Percentiles rank a stretch among this genome's conserved stretches.
Conservation (phyloP, 768 basidiomycete species). For the Gautieria morchelliformis region DNA sequence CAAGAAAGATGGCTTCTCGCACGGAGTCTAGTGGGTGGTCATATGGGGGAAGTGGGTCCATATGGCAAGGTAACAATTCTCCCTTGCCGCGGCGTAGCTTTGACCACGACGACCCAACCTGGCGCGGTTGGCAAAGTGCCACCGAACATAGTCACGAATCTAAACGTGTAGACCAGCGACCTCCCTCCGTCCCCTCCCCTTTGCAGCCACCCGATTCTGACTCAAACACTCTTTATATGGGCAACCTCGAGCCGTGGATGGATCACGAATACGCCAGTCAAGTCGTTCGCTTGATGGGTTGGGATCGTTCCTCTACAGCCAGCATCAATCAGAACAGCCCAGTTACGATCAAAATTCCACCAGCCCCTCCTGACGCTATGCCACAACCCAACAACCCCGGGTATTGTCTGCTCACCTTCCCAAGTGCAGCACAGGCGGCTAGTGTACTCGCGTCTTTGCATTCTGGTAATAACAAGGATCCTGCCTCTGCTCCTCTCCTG, state of each 20-base stretch:
- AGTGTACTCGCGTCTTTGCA: constrained; percentile 64
- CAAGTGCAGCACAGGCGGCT: constrained; percentile 57
- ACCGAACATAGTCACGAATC: neutral
- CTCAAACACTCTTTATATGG: constrained; percentile 62
- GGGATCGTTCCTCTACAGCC: constrained; percentile 43
- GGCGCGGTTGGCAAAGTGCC: neutral
- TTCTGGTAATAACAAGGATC: constrained; percentile 18
- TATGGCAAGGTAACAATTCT: neutral
- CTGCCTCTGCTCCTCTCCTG: constrained; percentile 30
- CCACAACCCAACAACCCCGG: constrained; percentile 77
- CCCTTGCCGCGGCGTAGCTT: neutral
- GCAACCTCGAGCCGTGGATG: constrained; percentile 93
- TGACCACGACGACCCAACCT: neutral
- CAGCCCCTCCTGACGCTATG: constrained; percentile 45
- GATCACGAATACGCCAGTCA: constrained; percentile 91
- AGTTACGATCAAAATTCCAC: constrained; percentile 56
- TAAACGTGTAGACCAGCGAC: neutral
- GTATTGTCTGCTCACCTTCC: constrained; percentile 83
- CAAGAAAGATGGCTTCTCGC: neutral
- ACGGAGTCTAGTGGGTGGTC: neutral
- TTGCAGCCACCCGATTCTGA: constrained; percentile 17
- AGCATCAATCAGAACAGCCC: neutral
- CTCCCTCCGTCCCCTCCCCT: constrained; percentile 22
- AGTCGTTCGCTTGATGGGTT: constrained; percentile 78
- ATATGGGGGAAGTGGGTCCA: constrained; percentile 2